Percentiles rank a stretch among this genome's conserved stretches.
These are phyloP conservation scores for Crucihimalaya himalaica DNA, from an alignment of 345 rosid genomes.

Conservation along the genomic window DNA sequence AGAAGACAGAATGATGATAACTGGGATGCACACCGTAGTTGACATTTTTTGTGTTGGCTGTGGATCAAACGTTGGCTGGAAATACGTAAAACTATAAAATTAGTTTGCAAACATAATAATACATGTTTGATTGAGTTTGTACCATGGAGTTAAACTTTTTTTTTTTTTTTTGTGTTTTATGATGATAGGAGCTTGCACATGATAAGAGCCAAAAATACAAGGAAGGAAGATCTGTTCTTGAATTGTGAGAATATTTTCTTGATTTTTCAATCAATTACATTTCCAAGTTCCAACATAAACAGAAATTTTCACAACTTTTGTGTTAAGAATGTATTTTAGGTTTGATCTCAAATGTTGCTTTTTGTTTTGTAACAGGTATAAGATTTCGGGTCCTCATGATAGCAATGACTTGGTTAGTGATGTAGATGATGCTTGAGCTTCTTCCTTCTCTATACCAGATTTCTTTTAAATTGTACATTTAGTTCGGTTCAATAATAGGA, in stretches of 20 bases:
- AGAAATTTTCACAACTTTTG: neutral
- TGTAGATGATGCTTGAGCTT: slow-evolving; percentile 13
- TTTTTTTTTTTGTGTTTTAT: slow-evolving; percentile 3
- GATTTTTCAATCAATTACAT: neutral
- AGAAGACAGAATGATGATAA: slow-evolving; percentile 77
- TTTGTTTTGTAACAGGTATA: slow-evolving; percentile 47
- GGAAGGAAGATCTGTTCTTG: slow-evolving; percentile 91
- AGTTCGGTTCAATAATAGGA: too few relatives aligned
- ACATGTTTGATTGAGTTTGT: neutral
- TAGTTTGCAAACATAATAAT: neutral
- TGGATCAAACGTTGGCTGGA: slow-evolving; percentile 97
- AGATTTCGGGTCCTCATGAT: slow-evolving; percentile 61
- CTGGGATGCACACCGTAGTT: slow-evolving; percentile 77
- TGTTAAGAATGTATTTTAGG: neutral
- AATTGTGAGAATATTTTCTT: slow-evolving; percentile 57
- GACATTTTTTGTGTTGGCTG: slow-evolving; percentile 95
- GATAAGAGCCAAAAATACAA: slow-evolving; percentile 81
- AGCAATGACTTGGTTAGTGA: slow-evolving; percentile 35
- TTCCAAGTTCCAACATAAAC: neutral
- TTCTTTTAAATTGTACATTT: slow-evolving; percentile 18
- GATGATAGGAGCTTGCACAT: slow-evolving; percentile 74
- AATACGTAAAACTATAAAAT: slow-evolving; percentile 65
- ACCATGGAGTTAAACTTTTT: neutral
- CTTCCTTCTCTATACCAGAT: neutral
- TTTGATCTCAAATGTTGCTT: neutral